Base-by-base conservation (phyloP, 1,139 yeast species). In the Sugiyamaella sp. region DNA sequence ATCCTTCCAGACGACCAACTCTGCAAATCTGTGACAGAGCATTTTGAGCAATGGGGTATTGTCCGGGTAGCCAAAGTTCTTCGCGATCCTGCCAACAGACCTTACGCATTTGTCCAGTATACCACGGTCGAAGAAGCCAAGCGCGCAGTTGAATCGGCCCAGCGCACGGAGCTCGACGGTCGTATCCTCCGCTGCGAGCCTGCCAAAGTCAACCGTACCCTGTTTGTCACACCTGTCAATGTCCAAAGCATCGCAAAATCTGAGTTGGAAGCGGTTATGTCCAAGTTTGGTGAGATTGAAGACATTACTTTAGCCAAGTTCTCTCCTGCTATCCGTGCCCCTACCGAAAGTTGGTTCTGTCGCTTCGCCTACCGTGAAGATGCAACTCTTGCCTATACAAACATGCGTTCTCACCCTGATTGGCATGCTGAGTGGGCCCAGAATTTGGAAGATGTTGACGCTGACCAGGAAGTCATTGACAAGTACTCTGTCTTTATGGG, bases 61-160 rank as follows among this genome's bases (percentile, higher is more conserved):
- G 73, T 87, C 43, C 75, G 82, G 5, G 74, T 86, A 17, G 96
- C 89, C n/a, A 90, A 91, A 65, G 96, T 90, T 2, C 78, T 90
- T 58, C 77, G 97, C 52, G 97, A 91, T 71, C 81, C 86, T 17
- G 75, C 82, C 29, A 86, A 87, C 67, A 78, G 97, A 41, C 98
- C 98, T 0, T 91, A 91, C 69, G 97, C 97, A 0, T 91, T 91
- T 76, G 97, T 90, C 42, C 97, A 91, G 70, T 89, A 86, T 67
- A 75, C 82, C 12, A 82, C 75, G 53, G 95, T 86, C 57, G 74
- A 73, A 4, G 95, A 87, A 60, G 91, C 96, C 8, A 76, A 78
- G 53, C 67, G 60, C 3, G 98, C 97, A 0, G 78, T 90, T 51
- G 71, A 70, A 40, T 74, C 77, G 52, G 96, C 89, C 8, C 93